phyloP scores from a whole-genome alignment of 2,329 filamentous ascomycete genomes.

The Talaromyces pinophilus region DNA sequence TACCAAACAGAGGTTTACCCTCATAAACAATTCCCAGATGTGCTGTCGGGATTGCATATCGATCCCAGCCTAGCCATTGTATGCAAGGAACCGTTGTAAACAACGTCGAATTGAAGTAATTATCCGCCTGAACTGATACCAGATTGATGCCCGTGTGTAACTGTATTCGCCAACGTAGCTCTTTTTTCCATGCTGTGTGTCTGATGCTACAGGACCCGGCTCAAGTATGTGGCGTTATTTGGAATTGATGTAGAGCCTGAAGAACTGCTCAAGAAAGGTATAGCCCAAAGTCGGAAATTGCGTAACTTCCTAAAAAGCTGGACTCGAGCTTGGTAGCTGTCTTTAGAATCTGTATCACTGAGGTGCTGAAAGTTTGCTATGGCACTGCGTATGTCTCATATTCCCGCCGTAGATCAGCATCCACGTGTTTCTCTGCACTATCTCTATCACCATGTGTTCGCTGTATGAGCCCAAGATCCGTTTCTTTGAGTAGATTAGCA shows the following conservation, averaged over 20 bases:
- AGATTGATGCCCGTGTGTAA: conserved; percentile 16
- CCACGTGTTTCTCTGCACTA: conserved; percentile 12
- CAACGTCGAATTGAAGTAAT: neutral
- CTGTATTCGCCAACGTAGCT: neutral
- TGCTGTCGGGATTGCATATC: neutral
- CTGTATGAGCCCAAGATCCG: neutral
- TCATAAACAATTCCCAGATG: neutral
- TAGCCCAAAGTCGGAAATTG: neutral
- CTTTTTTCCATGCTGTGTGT: neutral
- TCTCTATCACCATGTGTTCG: neutral
- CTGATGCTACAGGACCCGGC: neutral
- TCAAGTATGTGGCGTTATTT: neutral
- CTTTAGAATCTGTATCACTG: neutral
- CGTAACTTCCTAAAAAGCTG: neutral
- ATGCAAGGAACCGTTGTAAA: conserved; percentile 13
- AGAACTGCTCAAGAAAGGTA: neutral
- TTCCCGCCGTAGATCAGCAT: conserved; percentile 1
- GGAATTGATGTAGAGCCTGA: neutral
- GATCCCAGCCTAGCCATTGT: neutral
- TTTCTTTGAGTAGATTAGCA: neutral
- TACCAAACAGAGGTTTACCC: no score
- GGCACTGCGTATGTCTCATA: neutral
- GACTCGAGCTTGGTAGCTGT: neutral
- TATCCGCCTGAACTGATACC: neutral
- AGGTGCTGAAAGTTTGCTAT: neutral